Base-by-base conservation (phyloP, 768 basidiomycete species). In the Guyanaporus albipodus region DNA sequence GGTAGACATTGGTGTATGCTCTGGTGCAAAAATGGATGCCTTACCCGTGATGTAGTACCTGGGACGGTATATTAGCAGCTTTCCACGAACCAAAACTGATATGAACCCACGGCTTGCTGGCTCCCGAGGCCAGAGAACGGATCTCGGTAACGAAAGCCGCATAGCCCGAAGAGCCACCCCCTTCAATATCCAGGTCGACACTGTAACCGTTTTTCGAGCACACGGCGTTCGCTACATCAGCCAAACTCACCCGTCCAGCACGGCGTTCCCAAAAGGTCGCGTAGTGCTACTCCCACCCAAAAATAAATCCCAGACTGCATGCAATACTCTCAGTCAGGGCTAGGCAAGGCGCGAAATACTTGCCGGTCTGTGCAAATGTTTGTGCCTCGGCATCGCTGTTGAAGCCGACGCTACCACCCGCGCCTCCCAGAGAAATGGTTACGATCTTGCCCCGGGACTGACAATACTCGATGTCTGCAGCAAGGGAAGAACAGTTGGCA, bases 131-230 rank as follows among this genome's bases (percentile, higher is more conserved):
- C n/a, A 63, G 49, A 36, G 63, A 44, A 5, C 63, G 55, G 11
- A 58, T 63, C 44, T 60, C 38, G 8, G 48, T 64, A 28, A 62
- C 48, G 10, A 83, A 83, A 2, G 77, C 70, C 4, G 66, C 67
- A 54, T 80, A 83, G 29, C 73, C 67, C 6, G 65, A 60, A 19
- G 72, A 72, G 15, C 68, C 62, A 15, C 85, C 85, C n/a, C 80
- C 77, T 64, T 88, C 85, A 52, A 89, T 84, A 59, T 87, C 86
- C 26, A 89, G 71, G 61, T 89, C 86, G 51, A 87, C 65, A 23
- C 78, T 80, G 44, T 6, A 19, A n/a, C 3, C 17, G 6, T 40
- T 4, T 49, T 35, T 9, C 48, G 27, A 55, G 27, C 19, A 10
- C 14, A 10, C 24, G 26, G 6, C 2, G 11, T 4, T 31, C 8